phyloP scores from a whole-genome alignment of 805 yeast genomes.

The Saccharomycopsis sp. region DNA sequence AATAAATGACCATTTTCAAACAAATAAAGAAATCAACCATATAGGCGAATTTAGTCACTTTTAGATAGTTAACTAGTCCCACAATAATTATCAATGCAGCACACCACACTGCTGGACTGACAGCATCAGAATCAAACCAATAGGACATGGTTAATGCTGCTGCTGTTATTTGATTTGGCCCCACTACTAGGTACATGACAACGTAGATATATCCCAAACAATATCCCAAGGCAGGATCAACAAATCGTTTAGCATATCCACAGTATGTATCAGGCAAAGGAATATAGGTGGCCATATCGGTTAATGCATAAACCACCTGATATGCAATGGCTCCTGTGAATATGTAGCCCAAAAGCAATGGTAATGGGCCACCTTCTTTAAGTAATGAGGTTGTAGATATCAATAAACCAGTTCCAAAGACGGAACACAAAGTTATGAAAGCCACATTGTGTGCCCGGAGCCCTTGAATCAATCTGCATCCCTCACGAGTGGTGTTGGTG shows the following conservation, averaged over 20 bases:
- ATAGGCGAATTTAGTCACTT: constrained; percentile 19
- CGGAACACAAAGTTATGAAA: constrained; percentile 16
- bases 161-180: constrained; percentile 31
- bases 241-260: constrained; percentile 60
- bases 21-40: constrained; percentile 13
- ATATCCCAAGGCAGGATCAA: constrained; percentile 66
- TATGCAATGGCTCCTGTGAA: constrained; percentile 63
- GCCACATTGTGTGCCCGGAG: constrained; percentile 16
- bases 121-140: constrained; percentile 31
- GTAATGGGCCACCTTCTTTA: constrained; percentile 59
- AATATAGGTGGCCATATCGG: constrained; percentile 77
- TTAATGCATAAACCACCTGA: constrained; percentile 63
- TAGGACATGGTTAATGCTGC: constrained; percentile 39
- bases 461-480: constrained; percentile 10
- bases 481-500: background rate
- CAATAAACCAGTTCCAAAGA: constrained; percentile 69
- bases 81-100: constrained; percentile 30
- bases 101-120: constrained; percentile 42
- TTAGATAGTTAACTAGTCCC: constrained; percentile 14
- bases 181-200: constrained; percentile 11
- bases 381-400: constrained; percentile 56
- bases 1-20: constrained; percentile 12
- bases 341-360: constrained; percentile 54
- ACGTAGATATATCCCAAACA: constrained; percentile 66
- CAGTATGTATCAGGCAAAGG: constrained; percentile 65